These are phyloP conservation scores for Lactuca sativa DNA, from an alignment of 129 eudicot genomes.

Conservation along the genomic window DNA sequence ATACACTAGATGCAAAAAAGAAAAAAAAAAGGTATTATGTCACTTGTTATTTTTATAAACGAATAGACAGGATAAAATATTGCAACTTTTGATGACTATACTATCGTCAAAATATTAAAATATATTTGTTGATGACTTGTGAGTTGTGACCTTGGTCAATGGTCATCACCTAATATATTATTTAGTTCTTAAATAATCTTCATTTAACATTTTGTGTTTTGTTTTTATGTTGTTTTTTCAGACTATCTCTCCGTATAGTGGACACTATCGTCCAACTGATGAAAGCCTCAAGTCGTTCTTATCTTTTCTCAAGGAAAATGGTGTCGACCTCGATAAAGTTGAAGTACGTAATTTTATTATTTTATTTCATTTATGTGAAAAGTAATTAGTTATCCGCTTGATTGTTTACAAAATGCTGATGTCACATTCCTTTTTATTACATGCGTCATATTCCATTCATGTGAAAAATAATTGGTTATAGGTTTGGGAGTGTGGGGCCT, in stretches of 20 bases:
- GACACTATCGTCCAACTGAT: conserved; percentile 95
- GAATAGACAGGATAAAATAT: not conserved
- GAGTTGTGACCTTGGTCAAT: not conserved
- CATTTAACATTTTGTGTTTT: conserved; percentile 4
- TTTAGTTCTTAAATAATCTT: conserved; percentile 16
- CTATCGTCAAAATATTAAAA: not conserved
- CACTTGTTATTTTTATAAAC: not conserved
- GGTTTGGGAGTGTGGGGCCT: no score
- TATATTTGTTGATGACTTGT: conserved; percentile 6
- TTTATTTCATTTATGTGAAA: not conserved
- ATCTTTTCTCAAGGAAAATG: conserved; percentile 65
- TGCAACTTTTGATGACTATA: not conserved
- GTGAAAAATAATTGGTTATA: no score
- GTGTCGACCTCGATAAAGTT: conserved; percentile 67
- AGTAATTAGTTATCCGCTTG: no score
- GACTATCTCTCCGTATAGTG: conserved; percentile 94
- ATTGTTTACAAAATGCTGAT: no score
- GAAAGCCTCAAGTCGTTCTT: conserved; percentile 67
- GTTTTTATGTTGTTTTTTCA: conserved; percentile 31
- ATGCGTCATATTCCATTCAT: no score
- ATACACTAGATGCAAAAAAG: no score
- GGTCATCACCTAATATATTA: conserved; percentile 26
- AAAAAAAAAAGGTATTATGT: no score
- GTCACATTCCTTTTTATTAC: no score
- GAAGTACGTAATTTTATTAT: conserved; percentile 43